Conservation (phyloP, 2,329 filamentous ascomycete genomes). For the Talaromyces sp. region DNA sequence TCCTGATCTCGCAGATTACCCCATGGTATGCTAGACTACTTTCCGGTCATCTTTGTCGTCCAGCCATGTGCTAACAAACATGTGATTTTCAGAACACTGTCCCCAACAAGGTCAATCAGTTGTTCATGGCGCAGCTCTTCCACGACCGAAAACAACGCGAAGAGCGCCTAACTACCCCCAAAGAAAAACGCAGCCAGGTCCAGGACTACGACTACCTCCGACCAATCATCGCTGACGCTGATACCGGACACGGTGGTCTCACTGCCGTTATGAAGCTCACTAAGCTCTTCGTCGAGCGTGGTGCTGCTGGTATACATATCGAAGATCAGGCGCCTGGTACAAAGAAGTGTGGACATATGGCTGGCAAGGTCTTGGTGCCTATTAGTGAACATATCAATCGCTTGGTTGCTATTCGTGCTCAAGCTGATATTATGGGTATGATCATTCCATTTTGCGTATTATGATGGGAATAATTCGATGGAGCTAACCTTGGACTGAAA, state of each 20-base stretch:
- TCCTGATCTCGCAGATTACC: conserved; percentile 96
- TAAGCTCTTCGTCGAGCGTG: conserved; percentile 94
- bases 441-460: neutral
- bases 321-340: conserved; percentile 97
- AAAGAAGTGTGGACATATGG: conserved; percentile 99
- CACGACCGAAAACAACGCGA: conserved; percentile 98
- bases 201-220: conserved; percentile 88
- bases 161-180: conserved; percentile 75
- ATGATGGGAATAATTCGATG: neutral
- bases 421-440: conserved; percentile 95
- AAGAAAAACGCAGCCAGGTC: conserved; percentile 64
- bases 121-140: conserved; percentile 98
- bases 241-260: conserved; percentile 93
- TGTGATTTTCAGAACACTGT: conserved; percentile 78
- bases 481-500: neutral
- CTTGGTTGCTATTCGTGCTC: conserved; percentile 89
- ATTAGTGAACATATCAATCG: conserved; percentile 98
- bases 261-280: conserved; percentile 99
- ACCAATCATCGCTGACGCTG: conserved; percentile 92
- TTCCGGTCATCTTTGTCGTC: neutral
- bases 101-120: conserved; percentile 93
- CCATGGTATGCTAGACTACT: conserved; percentile 59
- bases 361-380: conserved; percentile 93
- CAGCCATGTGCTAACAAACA: conserved; percentile 2
- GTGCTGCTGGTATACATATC: conserved; percentile 95